A percentile compares a stretch with the other conserved stretches of the same genome.
Evolutionary conservation across 306 rosid genomes (phyloP).

Genomic region (Macrotyloma uniflorum): DNA sequence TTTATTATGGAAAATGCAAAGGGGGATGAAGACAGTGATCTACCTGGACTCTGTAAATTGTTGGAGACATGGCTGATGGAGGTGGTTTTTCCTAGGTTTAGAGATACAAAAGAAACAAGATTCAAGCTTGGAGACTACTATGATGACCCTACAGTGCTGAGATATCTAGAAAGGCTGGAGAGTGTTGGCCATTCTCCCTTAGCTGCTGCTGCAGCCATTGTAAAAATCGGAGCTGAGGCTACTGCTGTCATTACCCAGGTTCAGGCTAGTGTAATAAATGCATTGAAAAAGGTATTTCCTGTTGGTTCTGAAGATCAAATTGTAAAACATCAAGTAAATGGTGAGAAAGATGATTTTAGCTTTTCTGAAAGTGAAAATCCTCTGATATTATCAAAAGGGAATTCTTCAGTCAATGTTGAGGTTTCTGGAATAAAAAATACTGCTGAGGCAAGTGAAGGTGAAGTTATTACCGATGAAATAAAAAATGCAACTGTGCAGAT

Average conservation of each 20-base stretch:
- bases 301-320: constrained; percentile 52
- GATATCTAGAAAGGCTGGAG: constrained; percentile 82
- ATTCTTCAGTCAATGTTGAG: constrained; percentile 47
- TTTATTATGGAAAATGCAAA: constrained; percentile 76
- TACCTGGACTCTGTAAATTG: constrained; percentile 91
- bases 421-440: constrained; percentile 53
- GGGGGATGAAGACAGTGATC: constrained; percentile 82
- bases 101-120: constrained; percentile 68
- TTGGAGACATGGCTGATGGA: constrained; percentile 94
- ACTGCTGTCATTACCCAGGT: constrained; percentile 90
- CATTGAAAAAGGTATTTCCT: constrained; percentile 91
- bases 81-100: constrained; percentile 92
- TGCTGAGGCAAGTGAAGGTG: constrained; percentile 48
- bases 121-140: constrained; percentile 95
- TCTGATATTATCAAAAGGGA: constrained; percentile 43
- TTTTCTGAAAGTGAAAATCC: constrained; percentile 55
- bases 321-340: constrained; percentile 46
- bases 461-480: constrained; percentile 61
- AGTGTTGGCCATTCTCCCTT: constrained; percentile 83
- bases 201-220: constrained; percentile 99
- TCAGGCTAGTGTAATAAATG: constrained; percentile 77
- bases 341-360: constrained; percentile 49
- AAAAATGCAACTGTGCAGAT: constrained; percentile 80
- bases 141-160: constrained; percentile 85
- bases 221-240: constrained; percentile 92